Evolutionary conservation across 140 eudicot genomes (phyloP).

Genomic region (Flaveria floridana): DNA sequence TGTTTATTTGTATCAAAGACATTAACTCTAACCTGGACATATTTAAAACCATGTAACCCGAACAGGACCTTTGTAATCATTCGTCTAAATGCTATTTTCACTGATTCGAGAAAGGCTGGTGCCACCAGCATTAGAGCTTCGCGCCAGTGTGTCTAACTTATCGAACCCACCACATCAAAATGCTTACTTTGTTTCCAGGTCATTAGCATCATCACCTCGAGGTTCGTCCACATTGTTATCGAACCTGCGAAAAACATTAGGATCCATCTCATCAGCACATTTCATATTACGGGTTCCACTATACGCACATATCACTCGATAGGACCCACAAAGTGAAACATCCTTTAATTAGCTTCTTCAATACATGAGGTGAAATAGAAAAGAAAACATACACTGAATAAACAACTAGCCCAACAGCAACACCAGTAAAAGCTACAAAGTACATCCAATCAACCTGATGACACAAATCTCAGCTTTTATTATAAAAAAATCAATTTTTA

Average conservation of each 20-base stretch:
- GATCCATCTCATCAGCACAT: background rate
- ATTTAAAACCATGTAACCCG: background rate
- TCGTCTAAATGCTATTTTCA: no score
- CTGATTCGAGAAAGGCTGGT: background rate
- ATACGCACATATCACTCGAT: no score
- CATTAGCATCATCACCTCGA: slow-evolving; percentile 41
- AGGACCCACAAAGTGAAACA: no score
- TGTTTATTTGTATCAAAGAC: background rate
- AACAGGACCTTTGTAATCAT: background rate
- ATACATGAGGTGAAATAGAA: background rate
- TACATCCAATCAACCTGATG: slow-evolving; percentile 90
- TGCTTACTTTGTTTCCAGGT: slow-evolving; percentile 36
- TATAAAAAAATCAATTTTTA: background rate
- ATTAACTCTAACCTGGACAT: background rate
- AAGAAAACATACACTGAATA: slow-evolving; percentile 63
- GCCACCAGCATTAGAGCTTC: background rate
- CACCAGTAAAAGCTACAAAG: slow-evolving; percentile 75
- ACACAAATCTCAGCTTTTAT: slow-evolving; percentile 3
- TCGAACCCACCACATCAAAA: slow-evolving; percentile 21
- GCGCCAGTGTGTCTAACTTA: background rate
- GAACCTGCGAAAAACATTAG: slow-evolving; percentile 46
- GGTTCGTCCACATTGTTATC: slow-evolving; percentile 50
- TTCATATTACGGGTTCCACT: background rate
- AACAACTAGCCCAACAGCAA: slow-evolving; percentile 68
- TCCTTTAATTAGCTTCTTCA: no score